Conservation (phyloP, 2,329 filamentous ascomycete species). For the Fusarium ramigenum region DNA sequence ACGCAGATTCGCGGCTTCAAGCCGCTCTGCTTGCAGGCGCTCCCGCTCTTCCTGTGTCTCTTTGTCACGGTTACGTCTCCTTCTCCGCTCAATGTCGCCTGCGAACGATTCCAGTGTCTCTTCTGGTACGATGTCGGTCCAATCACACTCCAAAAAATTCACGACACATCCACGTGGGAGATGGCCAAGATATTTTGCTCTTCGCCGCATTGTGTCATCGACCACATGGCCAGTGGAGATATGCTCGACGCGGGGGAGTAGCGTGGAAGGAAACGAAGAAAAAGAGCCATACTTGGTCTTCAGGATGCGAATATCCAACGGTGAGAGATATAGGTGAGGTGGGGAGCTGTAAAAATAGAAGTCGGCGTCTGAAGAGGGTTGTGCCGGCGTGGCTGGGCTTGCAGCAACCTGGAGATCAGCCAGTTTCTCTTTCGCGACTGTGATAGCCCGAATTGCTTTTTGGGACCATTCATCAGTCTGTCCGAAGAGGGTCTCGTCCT, state of each 20-base stretch:
- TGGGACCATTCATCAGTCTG: conserved; percentile 94
- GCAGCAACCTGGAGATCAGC: conserved; percentile 52
- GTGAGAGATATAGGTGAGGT: conserved; percentile 88
- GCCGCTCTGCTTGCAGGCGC: conserved; percentile 80
- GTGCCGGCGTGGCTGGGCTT: conserved; percentile 24
- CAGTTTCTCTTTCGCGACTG: conserved; percentile 79
- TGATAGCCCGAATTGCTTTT: conserved; percentile 80
- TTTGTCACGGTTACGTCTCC: conserved; percentile 84
- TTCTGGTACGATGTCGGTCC: conserved; percentile 85
- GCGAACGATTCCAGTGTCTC: conserved; percentile 80
- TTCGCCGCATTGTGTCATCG: conserved; percentile 83
- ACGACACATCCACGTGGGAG: conserved; percentile 92
- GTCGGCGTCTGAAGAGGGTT: conserved; percentile 53
- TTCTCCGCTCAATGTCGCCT: conserved; percentile 78
- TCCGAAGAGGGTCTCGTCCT: conserved; percentile 90
- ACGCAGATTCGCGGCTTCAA: conserved; percentile 76
- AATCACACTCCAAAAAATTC: conserved; percentile 91
- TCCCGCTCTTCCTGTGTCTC: conserved; percentile 88
- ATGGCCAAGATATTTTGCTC: conserved; percentile 87
- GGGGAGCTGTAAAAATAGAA: conserved; percentile 92
- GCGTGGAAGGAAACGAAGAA: conserved; percentile 81
- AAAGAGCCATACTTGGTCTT: conserved; percentile 90
- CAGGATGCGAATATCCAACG: conserved; percentile 90
- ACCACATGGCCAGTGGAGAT: conserved; percentile 89
- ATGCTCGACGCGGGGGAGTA: conserved; percentile 87